Conservation (phyloP, 306 rosid genomes). For the Gillenia trifoliata region DNA sequence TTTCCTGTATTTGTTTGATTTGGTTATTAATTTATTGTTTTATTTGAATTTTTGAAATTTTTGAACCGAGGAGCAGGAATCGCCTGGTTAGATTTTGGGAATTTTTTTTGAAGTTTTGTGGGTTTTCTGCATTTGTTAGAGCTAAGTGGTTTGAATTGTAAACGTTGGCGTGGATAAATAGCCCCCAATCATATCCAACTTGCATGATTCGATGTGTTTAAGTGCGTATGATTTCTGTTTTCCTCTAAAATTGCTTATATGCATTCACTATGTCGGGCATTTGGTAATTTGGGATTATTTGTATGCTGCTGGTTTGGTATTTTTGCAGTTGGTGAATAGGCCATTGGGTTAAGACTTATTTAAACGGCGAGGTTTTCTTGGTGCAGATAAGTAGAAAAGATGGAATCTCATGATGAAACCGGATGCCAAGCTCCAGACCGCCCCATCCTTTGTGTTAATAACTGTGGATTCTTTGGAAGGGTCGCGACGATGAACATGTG, state of each 20-base stretch:
- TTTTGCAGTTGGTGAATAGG: neutral
- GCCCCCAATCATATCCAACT: neutral
- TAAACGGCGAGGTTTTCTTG: neutral
- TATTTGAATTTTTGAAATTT: neutral
- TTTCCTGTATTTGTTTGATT: neutral
- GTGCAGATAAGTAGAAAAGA: constrained; percentile 39
- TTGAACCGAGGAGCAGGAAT: neutral
- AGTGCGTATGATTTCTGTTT: neutral
- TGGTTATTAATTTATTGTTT: neutral
- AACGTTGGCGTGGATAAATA: neutral
- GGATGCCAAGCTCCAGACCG: constrained; percentile 76
- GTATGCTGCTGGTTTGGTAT: neutral
- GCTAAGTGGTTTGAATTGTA: neutral
- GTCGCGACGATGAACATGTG: constrained; percentile 82
- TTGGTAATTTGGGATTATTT: neutral
- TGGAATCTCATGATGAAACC: constrained; percentile 77
- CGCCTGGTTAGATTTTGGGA: constrained; percentile 18
- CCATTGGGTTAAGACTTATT: no score
- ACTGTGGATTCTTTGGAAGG: constrained; percentile 81
- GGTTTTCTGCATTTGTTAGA: neutral
- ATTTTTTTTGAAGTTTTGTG: neutral
- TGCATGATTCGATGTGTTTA: neutral
- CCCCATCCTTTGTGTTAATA: constrained; percentile 64
- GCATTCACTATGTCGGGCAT: neutral
- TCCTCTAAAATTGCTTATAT: neutral